These are phyloP conservation scores for Vaccinium corymbosum DNA, from an alignment of 148 eudicot genomes.

Conservation along the genomic window DNA sequence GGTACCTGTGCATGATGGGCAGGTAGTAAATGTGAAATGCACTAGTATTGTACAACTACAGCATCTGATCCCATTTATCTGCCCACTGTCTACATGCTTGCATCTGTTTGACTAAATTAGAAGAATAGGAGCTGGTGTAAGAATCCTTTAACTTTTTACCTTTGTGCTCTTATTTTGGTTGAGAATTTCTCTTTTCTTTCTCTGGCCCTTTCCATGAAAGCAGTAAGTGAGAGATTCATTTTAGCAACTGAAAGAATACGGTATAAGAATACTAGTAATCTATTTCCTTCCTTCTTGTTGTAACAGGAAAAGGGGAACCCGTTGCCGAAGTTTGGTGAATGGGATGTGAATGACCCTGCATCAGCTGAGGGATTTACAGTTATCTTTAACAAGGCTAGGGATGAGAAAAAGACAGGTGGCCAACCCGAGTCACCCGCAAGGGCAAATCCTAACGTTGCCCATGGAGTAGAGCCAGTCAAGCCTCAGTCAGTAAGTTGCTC, in stretches of 20 bases:
- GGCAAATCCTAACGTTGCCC: slow-evolving; percentile 35
- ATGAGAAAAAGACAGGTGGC: slow-evolving; percentile 87
- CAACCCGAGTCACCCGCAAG: slow-evolving; percentile 65
- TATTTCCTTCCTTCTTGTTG: slow-evolving; percentile 16
- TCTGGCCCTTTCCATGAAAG: neutral
- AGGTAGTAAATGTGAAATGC: neutral
- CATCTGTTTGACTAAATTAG: neutral
- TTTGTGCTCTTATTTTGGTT: neutral
- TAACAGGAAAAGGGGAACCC: slow-evolving; percentile 78
- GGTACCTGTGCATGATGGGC: neutral
- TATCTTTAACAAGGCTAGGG: slow-evolving; percentile 80
- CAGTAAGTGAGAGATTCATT: slow-evolving; percentile 3
- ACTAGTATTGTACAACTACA: neutral
- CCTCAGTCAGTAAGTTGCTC: slow-evolving; percentile 55
- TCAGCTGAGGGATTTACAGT: slow-evolving; percentile 92
- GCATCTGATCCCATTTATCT: neutral
- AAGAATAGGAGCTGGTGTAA: neutral
- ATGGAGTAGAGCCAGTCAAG: slow-evolving; percentile 44
- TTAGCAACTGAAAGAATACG: neutral
- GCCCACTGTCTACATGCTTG: neutral
- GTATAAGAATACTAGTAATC: neutral
- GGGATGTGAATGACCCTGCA: slow-evolving; percentile 89
- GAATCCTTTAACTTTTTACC: neutral
- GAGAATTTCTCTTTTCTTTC: neutral
- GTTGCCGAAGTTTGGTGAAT: slow-evolving; percentile 83